Evolutionary conservation across 192 early-diverging fungal genomes (phyloP), one percentile per base, ranked within the genome.

Genomic region (Backusella parvicylindrica): DNA sequence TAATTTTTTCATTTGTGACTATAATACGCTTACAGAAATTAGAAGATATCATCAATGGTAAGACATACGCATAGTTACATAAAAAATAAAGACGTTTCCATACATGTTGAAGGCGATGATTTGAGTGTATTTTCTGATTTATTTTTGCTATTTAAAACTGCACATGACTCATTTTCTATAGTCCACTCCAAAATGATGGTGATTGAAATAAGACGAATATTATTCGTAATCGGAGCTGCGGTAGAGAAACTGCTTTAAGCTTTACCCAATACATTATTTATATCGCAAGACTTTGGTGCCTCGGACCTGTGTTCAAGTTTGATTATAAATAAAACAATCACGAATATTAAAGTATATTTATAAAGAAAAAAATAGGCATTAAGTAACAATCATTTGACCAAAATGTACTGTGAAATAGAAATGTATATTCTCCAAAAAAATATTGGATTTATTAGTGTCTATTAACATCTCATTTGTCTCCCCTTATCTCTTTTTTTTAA

Each of bases 141-240:
- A 4, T 53, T 56, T 23, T 56, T 56, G 11, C 18, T 56, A 23
- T 56, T 56, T 21, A 56, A 56, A 56, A 3, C 50, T 56, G 50
- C 50, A 56, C 50, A 56, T 56, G 50, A 56, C 50, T 56, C 50
- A 56, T 26, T 56, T 56, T 56, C 50, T 3, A 26, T 26, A 56
- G 23, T 26, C 50, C 50, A 56, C 23, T 56, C 23, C 50, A 56
- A 56, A 21, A 11, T 56, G 50, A 21, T 56, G 50, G 50, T 56
- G 50, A 56, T 56, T 56, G 9, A 56, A 56, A 11, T 56, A 7
- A 23, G 21, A 56, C 8, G 11, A 26, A 56, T 56, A 56, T 26
- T 56, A 56, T 56, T 56, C 50, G 50, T 56, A 56, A 56, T 56
- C 50, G 50, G 50, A 56, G 50, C 50, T 56, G 50, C 50, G 50